A percentile compares a stretch with the other conserved stretches of the same genome.
phyloP scores from a whole-genome alignment of 2,329 filamentous ascomycete species.

The Alternaria sp. region DNA sequence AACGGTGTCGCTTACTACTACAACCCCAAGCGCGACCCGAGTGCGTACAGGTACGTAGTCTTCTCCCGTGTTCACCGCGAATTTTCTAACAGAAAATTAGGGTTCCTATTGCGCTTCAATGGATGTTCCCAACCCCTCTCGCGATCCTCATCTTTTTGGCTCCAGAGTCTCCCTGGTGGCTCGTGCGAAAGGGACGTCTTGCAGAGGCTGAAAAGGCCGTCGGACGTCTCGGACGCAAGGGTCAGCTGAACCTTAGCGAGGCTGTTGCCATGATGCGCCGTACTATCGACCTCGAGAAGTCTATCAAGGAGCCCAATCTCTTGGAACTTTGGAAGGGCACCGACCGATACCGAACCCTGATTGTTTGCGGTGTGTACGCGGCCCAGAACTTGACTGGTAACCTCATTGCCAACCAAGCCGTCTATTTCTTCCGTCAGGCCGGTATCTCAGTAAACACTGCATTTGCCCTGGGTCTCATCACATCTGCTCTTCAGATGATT shows the following conservation, averaged over 20 bases:
- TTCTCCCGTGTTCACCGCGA: neutral
- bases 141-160: constrained; percentile 56
- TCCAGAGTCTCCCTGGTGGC: constrained; percentile 63
- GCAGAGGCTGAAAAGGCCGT: constrained; percentile 58
- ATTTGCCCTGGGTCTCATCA: constrained; percentile 71
- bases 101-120: constrained; percentile 51
- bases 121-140: constrained; percentile 56
- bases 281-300: constrained; percentile 63
- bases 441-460: constrained; percentile 63
- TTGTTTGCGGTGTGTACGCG: constrained; percentile 66
- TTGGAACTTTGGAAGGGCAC: constrained; percentile 64
- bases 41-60: constrained; percentile 32
- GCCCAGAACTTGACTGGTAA: constrained; percentile 70
- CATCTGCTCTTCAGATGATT: constrained; percentile 68
- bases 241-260: constrained; percentile 53
- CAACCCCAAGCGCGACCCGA: constrained; percentile 39
- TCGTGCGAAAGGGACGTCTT: constrained; percentile 56
- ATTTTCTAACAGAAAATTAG: constrained; percentile 24
- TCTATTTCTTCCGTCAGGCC: constrained; percentile 70
- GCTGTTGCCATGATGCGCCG: constrained; percentile 68
- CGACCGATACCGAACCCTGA: constrained; percentile 63
- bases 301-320: constrained; percentile 57
- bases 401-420: constrained; percentile 69
- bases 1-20: constrained; percentile 65
- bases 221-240: constrained; percentile 58